Base-by-base conservation (phyloP, 495 filamentous ascomycete genomes). In the Aspergillus diversus region DNA sequence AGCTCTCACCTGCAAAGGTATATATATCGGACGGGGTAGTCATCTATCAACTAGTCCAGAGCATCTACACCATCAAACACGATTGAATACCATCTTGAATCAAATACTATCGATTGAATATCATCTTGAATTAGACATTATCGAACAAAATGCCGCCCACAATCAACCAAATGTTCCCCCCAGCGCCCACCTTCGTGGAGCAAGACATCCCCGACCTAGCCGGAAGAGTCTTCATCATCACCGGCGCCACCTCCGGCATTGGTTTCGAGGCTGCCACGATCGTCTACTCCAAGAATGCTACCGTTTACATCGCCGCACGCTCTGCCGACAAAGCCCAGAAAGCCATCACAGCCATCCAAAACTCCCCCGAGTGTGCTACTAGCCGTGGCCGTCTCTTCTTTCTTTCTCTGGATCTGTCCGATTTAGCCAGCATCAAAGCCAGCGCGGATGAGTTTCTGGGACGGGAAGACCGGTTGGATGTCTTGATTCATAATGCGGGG, bases 401-500 rank as follows among this genome's bases (percentile, higher is more conserved):
- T 60, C 62, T 83, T 15, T 57, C 68, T 2, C 63, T 79, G 33
- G 78, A 84, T 61, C 71, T 84, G 4, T 59, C 74, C 15, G 79
- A 75, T 5, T 71, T 81, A 33, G 55, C 57, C 8, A 78, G 75
- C 5, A 66, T 84, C 62, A 73, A 73, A 46, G 52, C 66, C 3
- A 77, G 73, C 5, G 80, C 70, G 8, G 59, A 75, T 12, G 49
- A 66, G 1, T 76, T 83, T 67, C 65, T 62, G 3, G 46, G 66
- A 3, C 59, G 71, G n/a, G 69, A 77, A 1, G 50, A 56, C 6
- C 71, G 76, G 3, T 64, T 88, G 32, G 81, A 90, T 63, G 69
- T 87, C 21, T 73, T 91, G 1, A 75, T 90, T 49, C 81, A 82
- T 74, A 92, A 90, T 64, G 88, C 89, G n/a, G 88, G 86, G 33